These are phyloP conservation scores for Saturnispora halmiae DNA, from an alignment of 805 yeast species.

Conservation along the genomic window DNA sequence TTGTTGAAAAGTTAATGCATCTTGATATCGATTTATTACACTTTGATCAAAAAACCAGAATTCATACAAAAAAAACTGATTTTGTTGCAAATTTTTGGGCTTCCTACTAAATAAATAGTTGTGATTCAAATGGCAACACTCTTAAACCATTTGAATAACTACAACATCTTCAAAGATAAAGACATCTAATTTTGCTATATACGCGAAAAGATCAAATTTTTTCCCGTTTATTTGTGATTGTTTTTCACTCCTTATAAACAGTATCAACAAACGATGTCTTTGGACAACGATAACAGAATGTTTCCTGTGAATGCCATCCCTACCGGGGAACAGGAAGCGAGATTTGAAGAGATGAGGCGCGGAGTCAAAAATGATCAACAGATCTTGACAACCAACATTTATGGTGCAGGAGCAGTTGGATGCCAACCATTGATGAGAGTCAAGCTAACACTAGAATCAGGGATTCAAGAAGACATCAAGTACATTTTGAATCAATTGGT, in stretches of 20 bases:
- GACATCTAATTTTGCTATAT: too few species aligned
- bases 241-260: neutral
- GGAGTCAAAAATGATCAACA: constrained; percentile 26
- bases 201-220: neutral
- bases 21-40: too few species aligned
- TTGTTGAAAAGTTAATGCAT: too few species aligned
- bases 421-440: constrained; percentile 56
- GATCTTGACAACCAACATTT: constrained; percentile 24
- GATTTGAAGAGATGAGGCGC: constrained; percentile 25
- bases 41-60: too few species aligned
- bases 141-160: too few species aligned
- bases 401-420: constrained; percentile 40
- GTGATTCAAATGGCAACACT: too few species aligned
- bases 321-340: constrained; percentile 28
- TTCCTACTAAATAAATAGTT: too few species aligned
- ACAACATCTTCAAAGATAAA: too few species aligned
- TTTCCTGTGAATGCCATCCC: constrained; percentile 28
- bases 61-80: too few species aligned
- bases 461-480: constrained; percentile 55
- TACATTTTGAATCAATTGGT: constrained; percentile 59
- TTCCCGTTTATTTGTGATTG: neutral
- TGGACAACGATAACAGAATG: constrained; percentile 13
- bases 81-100: too few species aligned
- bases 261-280: constrained; percentile 1
- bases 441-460: constrained; percentile 58